Base-by-base conservation (phyloP, 2,329 filamentous ascomycete genomes). In the Colletotrichum chlorophyti region DNA sequence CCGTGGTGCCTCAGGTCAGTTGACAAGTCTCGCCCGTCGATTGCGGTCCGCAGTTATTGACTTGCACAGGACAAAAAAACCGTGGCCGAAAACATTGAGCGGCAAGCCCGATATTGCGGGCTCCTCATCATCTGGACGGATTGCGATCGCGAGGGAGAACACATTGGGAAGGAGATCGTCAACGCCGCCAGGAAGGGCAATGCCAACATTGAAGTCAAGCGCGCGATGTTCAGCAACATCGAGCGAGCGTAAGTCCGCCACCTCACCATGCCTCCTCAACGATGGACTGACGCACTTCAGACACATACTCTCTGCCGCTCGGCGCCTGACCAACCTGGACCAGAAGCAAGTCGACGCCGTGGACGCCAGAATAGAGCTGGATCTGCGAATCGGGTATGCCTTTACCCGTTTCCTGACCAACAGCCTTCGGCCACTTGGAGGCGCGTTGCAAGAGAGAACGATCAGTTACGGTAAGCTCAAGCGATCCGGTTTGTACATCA, bases 41-140 rank as follows among this genome's bases (percentile, higher is more conserved):
- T 14, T 3, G 49, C 23, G 4, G 23, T 14, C 32, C 31, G 7
- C 24, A 26, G 17, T 11, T 40, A 47, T 59, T 70, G 11, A 23
- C 26, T n/a, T 37, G 5, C 3, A 3, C 64, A 93, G 86, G 88
- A 93, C 68, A 96, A 93, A 69, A 88, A 88, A 66, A 77, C 82
- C 1, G 89, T 99, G 62, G 93, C 93, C 9, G 82, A 87, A 27
- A 99, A 99, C 69, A 95, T 99, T 67, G 85, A 89, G 65, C 78
- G 83, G 1, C 89, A 96, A 72, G 94, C 95, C 15, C 83, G 83
- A 60, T 83, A 84, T 69, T 83, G 87, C n/a, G 84, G 82, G 53
- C 86, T 88, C 11, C 80, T 99, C 27, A 94, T 96, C 73, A 97
- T 99, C 66, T 99, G 95, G 95, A 99, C 95, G 1, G 95, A 99